Evolutionary conservation across 2,329 filamentous ascomycete species (phyloP).

Genomic region (Sporothrix dimorphospora): DNA sequence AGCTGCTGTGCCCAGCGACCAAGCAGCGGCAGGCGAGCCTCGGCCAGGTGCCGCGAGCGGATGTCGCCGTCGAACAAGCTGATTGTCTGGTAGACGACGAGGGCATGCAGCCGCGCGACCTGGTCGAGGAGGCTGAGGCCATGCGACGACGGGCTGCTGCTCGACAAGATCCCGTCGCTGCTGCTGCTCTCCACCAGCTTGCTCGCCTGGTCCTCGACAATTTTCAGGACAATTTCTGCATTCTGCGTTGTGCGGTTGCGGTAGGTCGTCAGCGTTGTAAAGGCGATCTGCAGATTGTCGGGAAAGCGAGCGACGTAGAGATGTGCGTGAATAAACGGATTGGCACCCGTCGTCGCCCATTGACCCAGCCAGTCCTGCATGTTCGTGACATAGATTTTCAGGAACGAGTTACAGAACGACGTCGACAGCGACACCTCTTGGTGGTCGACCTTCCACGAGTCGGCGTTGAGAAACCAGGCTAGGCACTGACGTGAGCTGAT

Average conservation of each 20-base stretch:
- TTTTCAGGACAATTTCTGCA: constrained; percentile 31
- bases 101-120: constrained; percentile 51
- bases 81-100: constrained; percentile 55
- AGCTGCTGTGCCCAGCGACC: constrained; percentile 17
- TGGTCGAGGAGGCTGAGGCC: constrained; percentile 33
- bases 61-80: constrained; percentile 56
- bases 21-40: constrained; percentile 37
- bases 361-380: constrained; percentile 36
- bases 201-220: constrained; percentile 33
- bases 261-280: constrained; percentile 36
- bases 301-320: constrained; percentile 40
- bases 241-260: constrained; percentile 31
- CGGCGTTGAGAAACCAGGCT: constrained; percentile 34
- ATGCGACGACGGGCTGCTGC: not conserved
- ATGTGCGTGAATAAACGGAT: constrained; percentile 40
- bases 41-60: constrained; percentile 45
- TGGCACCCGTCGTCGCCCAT: constrained; percentile 39
- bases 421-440: not conserved
- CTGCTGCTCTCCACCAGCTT: not conserved
- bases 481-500: not conserved
- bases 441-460: constrained; percentile 34
- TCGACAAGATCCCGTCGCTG: not conserved
- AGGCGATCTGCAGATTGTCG: constrained; percentile 40
- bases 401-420: not conserved
- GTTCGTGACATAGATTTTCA: constrained; percentile 30